Evolutionary conservation across 306 rosid species (phyloP).

Genomic region (Glycyrrhiza uralensis): DNA sequence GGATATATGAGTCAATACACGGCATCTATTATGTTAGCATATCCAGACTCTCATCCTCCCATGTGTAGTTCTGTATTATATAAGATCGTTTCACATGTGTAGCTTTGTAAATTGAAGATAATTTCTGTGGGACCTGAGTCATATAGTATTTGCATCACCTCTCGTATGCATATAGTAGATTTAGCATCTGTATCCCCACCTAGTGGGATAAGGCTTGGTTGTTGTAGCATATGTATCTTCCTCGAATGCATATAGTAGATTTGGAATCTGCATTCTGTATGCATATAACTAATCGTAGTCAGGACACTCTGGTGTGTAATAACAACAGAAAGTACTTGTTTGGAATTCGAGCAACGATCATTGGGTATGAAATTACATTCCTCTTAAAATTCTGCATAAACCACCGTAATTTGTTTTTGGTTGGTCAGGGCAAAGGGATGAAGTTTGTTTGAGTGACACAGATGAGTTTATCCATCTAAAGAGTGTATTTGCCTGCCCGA

Average conservation of each 20-base stretch:
- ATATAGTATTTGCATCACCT: slow-evolving; percentile 6
- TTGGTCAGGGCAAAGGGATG: background rate
- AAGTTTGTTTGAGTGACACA: background rate
- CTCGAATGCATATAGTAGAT: slow-evolving; percentile 21
- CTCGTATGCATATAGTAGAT: slow-evolving; percentile 16
- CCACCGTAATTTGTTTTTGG: background rate
- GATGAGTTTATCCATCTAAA: background rate
- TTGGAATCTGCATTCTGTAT: slow-evolving; percentile 10
- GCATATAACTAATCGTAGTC: slow-evolving; percentile 26
- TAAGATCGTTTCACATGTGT: slow-evolving; percentile 26
- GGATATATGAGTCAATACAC: slow-evolving; percentile 66
- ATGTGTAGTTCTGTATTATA: slow-evolving; percentile 33
- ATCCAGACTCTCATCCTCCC: slow-evolving; percentile 30
- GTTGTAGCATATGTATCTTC: no score
- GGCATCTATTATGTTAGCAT: slow-evolving; percentile 16
- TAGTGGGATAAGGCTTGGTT: no score
- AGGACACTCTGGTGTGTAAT: slow-evolving; percentile 30
- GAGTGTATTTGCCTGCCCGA: background rate
- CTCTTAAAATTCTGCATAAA: background rate
- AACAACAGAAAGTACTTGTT: background rate
- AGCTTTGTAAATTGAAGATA: slow-evolving; percentile 35
- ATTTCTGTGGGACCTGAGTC: slow-evolving; percentile 17
- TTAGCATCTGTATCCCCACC: slow-evolving; percentile 1
- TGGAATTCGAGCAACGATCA: background rate
- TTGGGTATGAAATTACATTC: background rate